Evolutionary conservation across 225 moss, liverwort and hornwort species (phyloP), one percentile per base, ranked within the genome.

Genomic region (Straminergon stramineum): DNA sequence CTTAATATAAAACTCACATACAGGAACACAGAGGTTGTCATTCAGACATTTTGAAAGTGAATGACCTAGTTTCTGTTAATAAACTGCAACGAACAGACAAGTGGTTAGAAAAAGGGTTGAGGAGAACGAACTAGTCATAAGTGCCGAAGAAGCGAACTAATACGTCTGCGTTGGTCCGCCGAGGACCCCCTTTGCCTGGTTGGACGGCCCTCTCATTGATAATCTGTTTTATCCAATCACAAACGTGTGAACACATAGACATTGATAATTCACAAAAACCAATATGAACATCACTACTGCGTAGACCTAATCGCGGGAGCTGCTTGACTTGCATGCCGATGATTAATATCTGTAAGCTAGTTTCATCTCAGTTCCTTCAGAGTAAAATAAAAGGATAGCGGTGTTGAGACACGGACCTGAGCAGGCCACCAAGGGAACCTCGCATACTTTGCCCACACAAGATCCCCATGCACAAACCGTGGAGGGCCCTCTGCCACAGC

Each of bases 341-440:
- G 53, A 35, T 76, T 30, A 27, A 43, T 57, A 85, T 89, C 73
- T 63, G 27, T 60, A 87, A 51, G n/a, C 62, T 61, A 67, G n/a
- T 83, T 81, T 79, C 66, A 53, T 74, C 71, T 87, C 70, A 64
- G 55, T 82, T 83, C 26, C 55, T 81, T 81, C 63, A 32, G 77
- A 26, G 17, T 27, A 32, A 71, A 60, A 58, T 48, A 39, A 67
- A 48, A 77, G 58, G 45, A 82, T 63, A 64, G 63, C 8, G 41
- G 61, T 81, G 77, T 84, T 78, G 52, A 85, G 73, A 79, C 20
- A 82, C 90, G 24, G 73, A 99, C 99, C 99, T 96, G 95, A 63
- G 99, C 99, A 91, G 99, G 97, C 99, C 99, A 99, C 99, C 99
- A 99, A 77, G 99, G 99, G 64, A 99, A 99, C 81, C 97, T 95